Base-by-base conservation (phyloP, 192 early-diverging fungal genomes). In the Entrophospora sp. region DNA sequence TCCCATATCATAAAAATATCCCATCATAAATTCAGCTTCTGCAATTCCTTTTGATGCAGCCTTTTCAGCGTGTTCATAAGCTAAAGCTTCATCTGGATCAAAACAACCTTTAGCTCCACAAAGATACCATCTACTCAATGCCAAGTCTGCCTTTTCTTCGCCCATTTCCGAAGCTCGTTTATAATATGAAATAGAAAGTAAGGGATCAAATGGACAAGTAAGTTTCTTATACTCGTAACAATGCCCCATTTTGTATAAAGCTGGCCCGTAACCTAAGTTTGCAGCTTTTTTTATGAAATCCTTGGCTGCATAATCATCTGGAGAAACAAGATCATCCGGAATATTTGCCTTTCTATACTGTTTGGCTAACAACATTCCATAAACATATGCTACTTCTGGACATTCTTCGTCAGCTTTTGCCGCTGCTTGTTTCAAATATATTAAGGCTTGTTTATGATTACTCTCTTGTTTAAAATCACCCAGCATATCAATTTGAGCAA, bases 1-100 rank as follows among this genome's bases (percentile, higher is more conserved):
- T 36, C 92, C 92, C 60, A 81, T 79, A 66, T 94, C 90, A 68
- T 85, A 79, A 76, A 90, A 94, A 73, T 94, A 95, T 40, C 95
- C 95, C 80, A 97, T 81, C 5, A 89, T 90, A 66, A 85, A 94
- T 80, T 94, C 85, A 5, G 95, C 95, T 53, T 86, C 81, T 12
- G 87, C 82, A 22, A 89, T 69, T 5, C 86, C 86, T 69, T 85
- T 82, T 37, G 86, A 83, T 42, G 95, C 93, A 4, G 93, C 89
- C n/a, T 80, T 79, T 36, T 76, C 77, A 55, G 88, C 90, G 85
- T 93, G 93, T 61, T 88, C 81, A 67, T 88, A 87, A 2, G 93
- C 91, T 56, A 90, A 77, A 2, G 75, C 70, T 63, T 92, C 89
- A 67, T 89, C 82, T 48, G 74, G 75, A 4, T 79, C 75, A 18